Evolutionary conservation across 805 yeast species (phyloP).

Genomic region (Spencermartinsiella europaea): DNA sequence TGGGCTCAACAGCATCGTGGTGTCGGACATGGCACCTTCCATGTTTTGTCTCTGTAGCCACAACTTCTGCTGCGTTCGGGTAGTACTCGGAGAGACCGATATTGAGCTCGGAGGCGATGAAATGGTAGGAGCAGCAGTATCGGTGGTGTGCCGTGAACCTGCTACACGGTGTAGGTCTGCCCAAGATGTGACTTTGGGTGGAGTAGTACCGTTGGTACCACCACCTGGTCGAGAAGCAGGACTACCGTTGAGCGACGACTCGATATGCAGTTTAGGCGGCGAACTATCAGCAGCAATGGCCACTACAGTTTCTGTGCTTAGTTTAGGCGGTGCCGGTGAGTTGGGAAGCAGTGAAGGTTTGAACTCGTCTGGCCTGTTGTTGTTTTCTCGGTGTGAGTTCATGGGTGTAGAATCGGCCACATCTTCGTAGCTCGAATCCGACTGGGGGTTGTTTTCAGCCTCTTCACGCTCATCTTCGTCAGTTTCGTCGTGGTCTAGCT

Average conservation of each 20-base stretch:
- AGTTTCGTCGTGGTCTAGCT: constrained; percentile 15
- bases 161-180: constrained; percentile 10
- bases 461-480: constrained; percentile 6
- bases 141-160: background rate
- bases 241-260: background rate
- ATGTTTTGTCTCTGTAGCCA: constrained; percentile 52
- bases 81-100: constrained; percentile 3
- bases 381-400: background rate
- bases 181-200: constrained; percentile 15
- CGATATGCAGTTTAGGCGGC: background rate
- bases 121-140: background rate
- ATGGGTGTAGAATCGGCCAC: background rate
- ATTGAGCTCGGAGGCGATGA: background rate
- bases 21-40: constrained; percentile 12
- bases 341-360: constrained; percentile 12
- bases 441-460: background rate
- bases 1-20: background rate
- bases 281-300: constrained; percentile 12
- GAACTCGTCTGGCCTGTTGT: background rate
- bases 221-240: background rate
- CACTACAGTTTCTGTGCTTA: constrained; percentile 21
- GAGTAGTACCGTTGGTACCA: background rate
- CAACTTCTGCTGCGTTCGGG: constrained; percentile 71
- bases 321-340: constrained; percentile 21
- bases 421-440: constrained; percentile 4